phyloP scores from a whole-genome alignment of 2,329 filamentous ascomycete species.

The Fusarium kyushuense region DNA sequence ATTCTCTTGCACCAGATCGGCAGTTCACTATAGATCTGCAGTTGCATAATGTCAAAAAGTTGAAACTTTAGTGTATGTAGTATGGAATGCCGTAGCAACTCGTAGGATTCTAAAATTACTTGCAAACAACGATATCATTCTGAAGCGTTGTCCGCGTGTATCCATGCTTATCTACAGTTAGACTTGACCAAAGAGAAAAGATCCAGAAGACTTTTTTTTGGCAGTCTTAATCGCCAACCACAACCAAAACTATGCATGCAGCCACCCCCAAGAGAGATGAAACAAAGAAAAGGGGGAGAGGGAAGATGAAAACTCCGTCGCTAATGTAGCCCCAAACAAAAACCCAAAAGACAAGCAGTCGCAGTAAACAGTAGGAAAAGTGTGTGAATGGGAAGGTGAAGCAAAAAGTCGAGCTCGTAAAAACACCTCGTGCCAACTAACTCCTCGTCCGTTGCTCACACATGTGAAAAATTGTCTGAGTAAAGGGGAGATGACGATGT shows the following conservation, averaged over 20 bases:
- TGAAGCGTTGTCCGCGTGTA: constrained; percentile 27
- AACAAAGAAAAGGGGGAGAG: constrained; percentile 7
- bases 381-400: background rate
- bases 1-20: background rate
- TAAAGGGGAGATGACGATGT: background rate
- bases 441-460: constrained; percentile 38
- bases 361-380: constrained; percentile 18
- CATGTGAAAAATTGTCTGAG: constrained; percentile 21
- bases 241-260: constrained; percentile 41
- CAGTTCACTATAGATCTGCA: background rate
- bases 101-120: constrained; percentile 35
- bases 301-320: constrained; percentile 54
- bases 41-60: background rate
- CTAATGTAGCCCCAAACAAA: constrained; percentile 51
- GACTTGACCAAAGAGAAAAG: constrained; percentile 10
- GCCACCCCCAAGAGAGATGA: constrained; percentile 5
- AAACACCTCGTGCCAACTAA: constrained; percentile 38
- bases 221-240: constrained; percentile 13
- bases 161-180: constrained; percentile 32
- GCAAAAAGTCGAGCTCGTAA: constrained; percentile 25
- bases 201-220: constrained; percentile 7
- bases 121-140: constrained; percentile 36
- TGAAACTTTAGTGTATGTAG: background rate
- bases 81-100: constrained; percentile 15
- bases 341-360: constrained; percentile 2